phyloP scores from a whole-genome alignment of 169 alveolate genomes.

The Plasmodium billcollinsi region DNA sequence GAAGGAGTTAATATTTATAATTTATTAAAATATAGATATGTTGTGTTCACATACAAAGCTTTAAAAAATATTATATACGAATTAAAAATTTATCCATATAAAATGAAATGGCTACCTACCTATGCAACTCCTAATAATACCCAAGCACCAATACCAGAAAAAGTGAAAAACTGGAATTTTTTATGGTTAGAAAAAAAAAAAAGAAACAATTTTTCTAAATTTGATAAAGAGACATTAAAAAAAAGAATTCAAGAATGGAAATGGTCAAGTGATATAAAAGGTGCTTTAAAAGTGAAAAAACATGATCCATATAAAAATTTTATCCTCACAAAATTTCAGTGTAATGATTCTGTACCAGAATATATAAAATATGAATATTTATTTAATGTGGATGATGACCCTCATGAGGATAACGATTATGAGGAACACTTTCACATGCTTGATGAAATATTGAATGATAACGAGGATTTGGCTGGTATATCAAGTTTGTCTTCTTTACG shows the following conservation, averaged over 20 bases:
- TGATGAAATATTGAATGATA: conserved; percentile 73
- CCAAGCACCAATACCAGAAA: conserved; percentile 87
- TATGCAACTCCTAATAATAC: conserved; percentile 89
- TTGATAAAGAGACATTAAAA: conserved; percentile 80
- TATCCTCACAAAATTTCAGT: conserved; percentile 76
- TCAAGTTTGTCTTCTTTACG: conserved; percentile 28
- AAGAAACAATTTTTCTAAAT: conserved; percentile 35
- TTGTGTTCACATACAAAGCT: conserved; percentile 89
- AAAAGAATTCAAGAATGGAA: conserved; percentile 87
- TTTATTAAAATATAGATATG: conserved; percentile 87
- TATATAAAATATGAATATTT: conserved; percentile 79
- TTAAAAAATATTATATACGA: conserved; percentile 84
- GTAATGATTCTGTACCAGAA: conserved; percentile 65
- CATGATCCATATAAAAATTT: conserved; percentile 83
- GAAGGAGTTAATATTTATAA: conserved; percentile 89
- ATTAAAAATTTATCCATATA: conserved; percentile 86
- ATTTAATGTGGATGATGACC: conserved; percentile 78
- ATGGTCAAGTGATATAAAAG: conserved; percentile 87
- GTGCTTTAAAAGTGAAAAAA: conserved; percentile 84
- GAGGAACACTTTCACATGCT: conserved; percentile 28
- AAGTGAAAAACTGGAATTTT: conserved; percentile 88
- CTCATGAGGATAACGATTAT: conserved; percentile 58
- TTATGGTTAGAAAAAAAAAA: conserved; percentile 86
- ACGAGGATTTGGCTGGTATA: conserved; percentile 17
- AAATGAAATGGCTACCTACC: conserved; percentile 87